Evolutionary conservation across 2,329 filamentous ascomycete genomes (phyloP).

Genomic region (Curvularia lunata): DNA sequence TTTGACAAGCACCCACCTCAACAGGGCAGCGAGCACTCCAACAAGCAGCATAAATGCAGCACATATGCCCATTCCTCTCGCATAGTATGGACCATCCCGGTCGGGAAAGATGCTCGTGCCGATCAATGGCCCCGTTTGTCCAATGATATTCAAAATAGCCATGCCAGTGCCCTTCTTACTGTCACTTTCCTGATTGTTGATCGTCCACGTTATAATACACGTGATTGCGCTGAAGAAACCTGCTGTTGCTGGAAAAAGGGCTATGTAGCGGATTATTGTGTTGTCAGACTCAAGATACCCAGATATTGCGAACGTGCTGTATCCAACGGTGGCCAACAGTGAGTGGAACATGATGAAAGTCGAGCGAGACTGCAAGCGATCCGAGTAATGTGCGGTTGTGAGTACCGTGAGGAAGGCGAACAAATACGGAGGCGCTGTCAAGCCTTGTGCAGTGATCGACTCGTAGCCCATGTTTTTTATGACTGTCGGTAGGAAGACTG

Average conservation of each 20-base stretch:
- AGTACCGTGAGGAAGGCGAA: conserved; percentile 75
- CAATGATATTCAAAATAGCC: conserved; percentile 79
- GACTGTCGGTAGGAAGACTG: conserved; percentile 85
- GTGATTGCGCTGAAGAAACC: conserved; percentile 89
- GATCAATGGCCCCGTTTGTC: conserved; percentile 74
- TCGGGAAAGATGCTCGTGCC: conserved; percentile 63
- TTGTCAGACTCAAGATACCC: conserved; percentile 50
- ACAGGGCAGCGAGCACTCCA: conserved; percentile 49
- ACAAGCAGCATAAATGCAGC: conserved; percentile 58
- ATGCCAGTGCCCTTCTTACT: conserved; percentile 76
- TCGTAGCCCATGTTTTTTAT: conserved; percentile 77
- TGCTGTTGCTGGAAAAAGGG: conserved; percentile 76
- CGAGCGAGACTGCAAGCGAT: conserved; percentile 67
- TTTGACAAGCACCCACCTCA: conserved; percentile 51
- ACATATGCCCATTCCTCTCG: conserved; percentile 59
- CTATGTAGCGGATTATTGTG: conserved; percentile 66
- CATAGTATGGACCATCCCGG: conserved; percentile 57
- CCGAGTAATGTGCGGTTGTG: conserved; percentile 73
- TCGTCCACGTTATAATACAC: conserved; percentile 83
- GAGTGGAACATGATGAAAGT: conserved; percentile 73
- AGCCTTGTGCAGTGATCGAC: conserved; percentile 71
- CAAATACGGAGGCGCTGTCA: conserved; percentile 82
- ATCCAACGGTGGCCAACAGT: conserved; percentile 67
- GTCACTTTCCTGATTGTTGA: conserved; percentile 80
- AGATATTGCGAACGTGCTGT: conserved; percentile 66